Percentiles rank a stretch among this genome's conserved stretches.
phyloP scores from a whole-genome alignment of 139 green algal species.

The Ettlia oleoabundans region DNA sequence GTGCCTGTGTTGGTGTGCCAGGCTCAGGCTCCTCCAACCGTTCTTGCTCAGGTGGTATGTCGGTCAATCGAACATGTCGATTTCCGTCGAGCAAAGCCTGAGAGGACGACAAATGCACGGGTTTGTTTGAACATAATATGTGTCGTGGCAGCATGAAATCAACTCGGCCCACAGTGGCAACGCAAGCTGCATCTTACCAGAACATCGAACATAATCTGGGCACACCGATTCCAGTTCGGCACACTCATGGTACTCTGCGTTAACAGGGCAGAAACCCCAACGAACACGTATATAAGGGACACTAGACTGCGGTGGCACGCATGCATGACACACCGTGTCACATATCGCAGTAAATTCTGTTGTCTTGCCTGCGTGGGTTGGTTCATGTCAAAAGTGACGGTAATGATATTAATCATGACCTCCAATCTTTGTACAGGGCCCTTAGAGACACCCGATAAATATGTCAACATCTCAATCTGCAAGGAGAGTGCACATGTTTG shows the following conservation, averaged over 20 bases:
- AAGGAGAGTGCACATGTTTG: background rate
- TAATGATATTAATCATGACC: slow-evolving; percentile 81
- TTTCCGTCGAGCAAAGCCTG: slow-evolving; percentile 17
- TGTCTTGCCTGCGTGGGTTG: slow-evolving; percentile 64
- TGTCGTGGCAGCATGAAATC: background rate
- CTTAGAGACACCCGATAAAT: slow-evolving; percentile 87
- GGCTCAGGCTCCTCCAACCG: slow-evolving; percentile 62
- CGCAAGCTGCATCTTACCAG: slow-evolving; percentile 22
- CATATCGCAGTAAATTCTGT: no score
- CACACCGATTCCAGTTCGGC: slow-evolving; percentile 83
- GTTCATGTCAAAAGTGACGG: slow-evolving; percentile 95
- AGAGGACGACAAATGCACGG: background rate
- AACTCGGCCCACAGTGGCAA: background rate
- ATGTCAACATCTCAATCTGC: slow-evolving; percentile 92
- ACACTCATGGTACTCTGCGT: slow-evolving; percentile 73
- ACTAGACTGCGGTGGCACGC: no score
- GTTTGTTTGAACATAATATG: background rate
- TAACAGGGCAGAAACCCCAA: no score
- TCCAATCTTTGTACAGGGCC: slow-evolving; percentile 82
- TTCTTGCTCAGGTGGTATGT: slow-evolving; percentile 70
- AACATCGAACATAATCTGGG: slow-evolving; percentile 69
- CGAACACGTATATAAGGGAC: no score
- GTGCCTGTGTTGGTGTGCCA: slow-evolving; percentile 19
- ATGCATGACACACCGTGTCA: background rate
- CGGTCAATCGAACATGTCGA: slow-evolving; percentile 60